Conservation (phyloP, 208 protist genomes). For the Leishmania lainsoni region DNA sequence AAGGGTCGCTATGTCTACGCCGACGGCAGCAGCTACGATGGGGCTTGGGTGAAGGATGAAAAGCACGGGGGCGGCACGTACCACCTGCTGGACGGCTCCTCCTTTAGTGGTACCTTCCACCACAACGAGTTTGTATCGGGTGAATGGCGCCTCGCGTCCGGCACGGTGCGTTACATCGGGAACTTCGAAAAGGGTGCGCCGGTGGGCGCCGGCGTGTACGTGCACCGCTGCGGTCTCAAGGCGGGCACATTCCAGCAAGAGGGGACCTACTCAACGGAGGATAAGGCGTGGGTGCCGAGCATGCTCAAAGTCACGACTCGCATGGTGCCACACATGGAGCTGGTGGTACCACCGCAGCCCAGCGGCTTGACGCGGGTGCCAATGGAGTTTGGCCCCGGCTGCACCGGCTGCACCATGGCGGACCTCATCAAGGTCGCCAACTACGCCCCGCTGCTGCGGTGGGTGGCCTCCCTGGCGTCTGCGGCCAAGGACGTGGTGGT, state of each 20-base stretch:
- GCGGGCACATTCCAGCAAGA: conserved; percentile 80
- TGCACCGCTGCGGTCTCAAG: conserved; percentile 71
- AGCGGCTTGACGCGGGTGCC: conserved; percentile 57
- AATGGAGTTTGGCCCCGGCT: conserved; percentile 58
- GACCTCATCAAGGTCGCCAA: conserved; percentile 86
- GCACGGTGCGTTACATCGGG: conserved; percentile 76
- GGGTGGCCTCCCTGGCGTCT: conserved; percentile 52
- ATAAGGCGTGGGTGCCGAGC: conserved; percentile 57
- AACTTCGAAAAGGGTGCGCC: conserved; percentile 80
- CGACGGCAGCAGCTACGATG: conserved; percentile 89
- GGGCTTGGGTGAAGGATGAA: conserved; percentile 70
- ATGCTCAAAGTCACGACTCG: conserved; percentile 62
- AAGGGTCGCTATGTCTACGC: conserved; percentile 79
- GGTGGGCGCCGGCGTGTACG: conserved; percentile 78
- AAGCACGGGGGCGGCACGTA: conserved; percentile 81
- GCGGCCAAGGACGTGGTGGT: conserved; percentile 3
- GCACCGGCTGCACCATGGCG: conserved; percentile 62
- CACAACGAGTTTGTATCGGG: conserved; percentile 76
- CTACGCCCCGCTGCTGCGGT: conserved; percentile 70
- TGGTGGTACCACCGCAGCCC: conserved; percentile 57
- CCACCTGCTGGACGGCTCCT: conserved; percentile 72
- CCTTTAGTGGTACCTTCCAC: conserved; percentile 76
- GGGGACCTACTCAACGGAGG: conserved; percentile 64
- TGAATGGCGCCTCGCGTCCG: conserved; percentile 83
- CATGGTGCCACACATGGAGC: conserved; percentile 62